phyloP scores from a whole-genome alignment of 805 yeast genomes.

The Metschnikowia dekortorum region DNA sequence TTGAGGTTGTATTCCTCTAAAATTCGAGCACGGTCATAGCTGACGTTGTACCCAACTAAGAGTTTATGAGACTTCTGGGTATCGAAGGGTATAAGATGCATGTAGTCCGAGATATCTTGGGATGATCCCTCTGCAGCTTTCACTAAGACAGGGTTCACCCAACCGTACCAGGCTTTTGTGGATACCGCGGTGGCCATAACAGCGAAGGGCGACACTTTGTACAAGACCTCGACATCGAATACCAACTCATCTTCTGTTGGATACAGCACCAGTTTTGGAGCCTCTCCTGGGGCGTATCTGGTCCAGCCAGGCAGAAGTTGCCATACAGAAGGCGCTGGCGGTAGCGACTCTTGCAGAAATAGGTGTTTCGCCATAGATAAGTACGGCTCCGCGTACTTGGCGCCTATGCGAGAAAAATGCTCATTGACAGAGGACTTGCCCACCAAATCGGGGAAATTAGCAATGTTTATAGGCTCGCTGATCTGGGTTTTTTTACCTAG shows the following conservation, averaged over 20 bases:
- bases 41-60: slow-evolving; percentile 84
- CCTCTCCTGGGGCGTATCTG: slow-evolving; percentile 53
- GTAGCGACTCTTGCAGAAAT: slow-evolving; percentile 24
- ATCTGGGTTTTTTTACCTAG: slow-evolving; percentile 69
- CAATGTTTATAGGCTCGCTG: slow-evolving; percentile 51
- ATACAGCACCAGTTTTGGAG: slow-evolving; percentile 54
- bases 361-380: slow-evolving; percentile 46
- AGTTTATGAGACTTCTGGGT: slow-evolving; percentile 45
- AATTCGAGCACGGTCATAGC: slow-evolving; percentile 86
- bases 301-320: slow-evolving; percentile 71
- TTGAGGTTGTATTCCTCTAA: slow-evolving; percentile 73
- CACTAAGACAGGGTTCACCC: slow-evolving; percentile 86
- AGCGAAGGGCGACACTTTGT: slow-evolving; percentile 69
- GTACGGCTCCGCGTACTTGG: slow-evolving; percentile 56
- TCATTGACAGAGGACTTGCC: slow-evolving; percentile 71
- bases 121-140: slow-evolving; percentile 19
- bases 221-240: slow-evolving; percentile 87
- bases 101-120: slow-evolving; percentile 35
- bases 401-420: slow-evolving; percentile 76
- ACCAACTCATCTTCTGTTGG: slow-evolving; percentile 73
- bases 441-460: slow-evolving; percentile 64
- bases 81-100: slow-evolving; percentile 77
- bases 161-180: slow-evolving; percentile 79
- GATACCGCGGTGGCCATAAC: slow-evolving; percentile 80
- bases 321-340: slow-evolving; percentile 55